phyloP scores from a whole-genome alignment of 2,329 filamentous ascomycete genomes.

The Sordariomycetes sp. region DNA sequence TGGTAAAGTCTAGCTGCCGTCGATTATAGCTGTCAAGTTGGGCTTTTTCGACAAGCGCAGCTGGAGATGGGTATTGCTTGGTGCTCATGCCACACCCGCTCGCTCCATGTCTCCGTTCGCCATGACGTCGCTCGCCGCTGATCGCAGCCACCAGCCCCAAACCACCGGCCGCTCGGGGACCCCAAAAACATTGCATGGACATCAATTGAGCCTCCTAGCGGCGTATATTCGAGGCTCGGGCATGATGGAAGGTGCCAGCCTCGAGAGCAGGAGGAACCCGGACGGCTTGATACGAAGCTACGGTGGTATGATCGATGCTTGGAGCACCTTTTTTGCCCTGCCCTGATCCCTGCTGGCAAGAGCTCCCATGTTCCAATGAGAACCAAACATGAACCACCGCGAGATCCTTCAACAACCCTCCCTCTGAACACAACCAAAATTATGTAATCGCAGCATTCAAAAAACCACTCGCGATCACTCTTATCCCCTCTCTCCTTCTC shows the following conservation, averaged over 20 bases:
- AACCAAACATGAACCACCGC: not conserved
- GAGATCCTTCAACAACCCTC: not conserved
- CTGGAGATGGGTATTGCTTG: too few species aligned
- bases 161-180: too few species aligned
- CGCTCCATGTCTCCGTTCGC: not conserved
- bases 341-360: too few species aligned
- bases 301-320: too few species aligned
- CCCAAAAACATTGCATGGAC: not conserved
- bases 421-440: not conserved
- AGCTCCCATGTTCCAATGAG: too few species aligned
- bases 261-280: too few species aligned
- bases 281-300: too few species aligned
- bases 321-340: too few species aligned
- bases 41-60: too few species aligned
- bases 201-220: not conserved
- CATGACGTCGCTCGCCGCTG: not conserved
- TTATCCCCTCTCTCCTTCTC: conserved; percentile 5
- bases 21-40: not conserved
- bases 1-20: not conserved
- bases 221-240: not conserved
- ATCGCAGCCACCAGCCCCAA: not conserved
- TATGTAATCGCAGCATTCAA: not conserved
- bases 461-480: not conserved
- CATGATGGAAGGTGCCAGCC: not conserved
- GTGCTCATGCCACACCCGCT: not conserved